phyloP scores from a whole-genome alignment of 768 basidiomycete genomes.

The Hydnomerulius pinastri region DNA sequence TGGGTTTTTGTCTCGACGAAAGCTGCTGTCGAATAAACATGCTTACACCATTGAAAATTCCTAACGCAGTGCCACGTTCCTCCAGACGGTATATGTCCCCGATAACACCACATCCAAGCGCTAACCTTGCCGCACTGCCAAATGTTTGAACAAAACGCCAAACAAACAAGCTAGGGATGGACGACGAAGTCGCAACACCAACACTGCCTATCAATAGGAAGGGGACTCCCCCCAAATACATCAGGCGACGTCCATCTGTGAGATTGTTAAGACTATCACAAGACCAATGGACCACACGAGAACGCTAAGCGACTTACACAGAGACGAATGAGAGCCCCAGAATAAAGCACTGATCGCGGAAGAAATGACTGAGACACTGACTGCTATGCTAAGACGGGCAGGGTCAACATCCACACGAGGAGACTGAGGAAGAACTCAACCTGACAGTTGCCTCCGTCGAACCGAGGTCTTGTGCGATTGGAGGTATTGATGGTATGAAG shows the following conservation, averaged over 20 bases:
- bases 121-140: slow-evolving; percentile 54
- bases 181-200: slow-evolving; percentile 51
- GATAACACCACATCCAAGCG: slow-evolving; percentile 55
- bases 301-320: slow-evolving; percentile 35
- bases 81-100: slow-evolving; percentile 63
- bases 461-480: slow-evolving; percentile 63
- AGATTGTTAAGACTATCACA: not conserved
- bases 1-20: not conserved
- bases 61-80: slow-evolving; percentile 56
- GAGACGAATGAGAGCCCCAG: slow-evolving; percentile 49
- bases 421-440: slow-evolving; percentile 22
- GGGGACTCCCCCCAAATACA: slow-evolving; percentile 51
- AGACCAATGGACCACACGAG: not conserved
- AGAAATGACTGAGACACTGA: slow-evolving; percentile 47
- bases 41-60: slow-evolving; percentile 50
- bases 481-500: slow-evolving; percentile 69
- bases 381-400: slow-evolving; percentile 36
- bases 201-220: slow-evolving; percentile 55
- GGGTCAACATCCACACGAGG: not conserved
- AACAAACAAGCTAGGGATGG: slow-evolving; percentile 28
- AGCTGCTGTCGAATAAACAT: not conserved
- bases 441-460: slow-evolving; percentile 57
- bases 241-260: slow-evolving; percentile 59
- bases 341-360: slow-evolving; percentile 44
- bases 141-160: slow-evolving; percentile 63